phyloP scores from a whole-genome alignment of 495 filamentous ascomycete genomes.

The Penicillium canescens region DNA sequence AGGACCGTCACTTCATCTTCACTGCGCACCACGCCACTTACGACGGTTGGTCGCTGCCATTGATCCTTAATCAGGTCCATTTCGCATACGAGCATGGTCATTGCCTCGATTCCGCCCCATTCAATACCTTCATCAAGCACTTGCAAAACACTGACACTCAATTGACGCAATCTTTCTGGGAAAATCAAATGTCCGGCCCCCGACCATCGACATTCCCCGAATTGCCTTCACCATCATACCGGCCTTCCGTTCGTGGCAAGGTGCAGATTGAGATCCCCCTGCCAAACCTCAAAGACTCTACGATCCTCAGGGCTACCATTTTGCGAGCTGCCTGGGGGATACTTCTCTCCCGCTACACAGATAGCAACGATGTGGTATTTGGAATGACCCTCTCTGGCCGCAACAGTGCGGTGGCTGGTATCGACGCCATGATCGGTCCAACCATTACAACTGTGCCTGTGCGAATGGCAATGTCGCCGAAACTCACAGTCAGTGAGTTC shows the following conservation, averaged over 20 bases:
- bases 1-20: constrained; percentile 20
- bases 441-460: constrained; percentile 49
- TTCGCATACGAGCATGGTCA: not conserved
- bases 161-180: constrained; percentile 20
- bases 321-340: constrained; percentile 42
- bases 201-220: not conserved
- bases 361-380: constrained; percentile 31
- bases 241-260: not conserved
- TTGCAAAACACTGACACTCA: not conserved
- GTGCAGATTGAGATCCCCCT: not conserved
- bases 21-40: constrained; percentile 60
- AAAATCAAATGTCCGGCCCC: not conserved
- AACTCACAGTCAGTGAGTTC: constrained; percentile 22
- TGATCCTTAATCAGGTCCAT: not conserved
- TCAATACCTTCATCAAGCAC: not conserved
- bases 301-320: constrained; percentile 25
- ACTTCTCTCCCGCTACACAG: constrained; percentile 24
- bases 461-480: constrained; percentile 30
- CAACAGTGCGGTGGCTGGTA: constrained; percentile 28
- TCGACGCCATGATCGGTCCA: constrained; percentile 35
- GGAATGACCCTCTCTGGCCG: constrained; percentile 35
- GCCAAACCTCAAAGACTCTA: not conserved
- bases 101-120: not conserved
- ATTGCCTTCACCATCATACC: constrained; percentile 31
- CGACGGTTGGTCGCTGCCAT: constrained; percentile 52